These are phyloP conservation scores for Syncephalastrum sp. DNA, from an alignment of 371 early-diverging fungal genomes.

Conservation along the genomic window DNA sequence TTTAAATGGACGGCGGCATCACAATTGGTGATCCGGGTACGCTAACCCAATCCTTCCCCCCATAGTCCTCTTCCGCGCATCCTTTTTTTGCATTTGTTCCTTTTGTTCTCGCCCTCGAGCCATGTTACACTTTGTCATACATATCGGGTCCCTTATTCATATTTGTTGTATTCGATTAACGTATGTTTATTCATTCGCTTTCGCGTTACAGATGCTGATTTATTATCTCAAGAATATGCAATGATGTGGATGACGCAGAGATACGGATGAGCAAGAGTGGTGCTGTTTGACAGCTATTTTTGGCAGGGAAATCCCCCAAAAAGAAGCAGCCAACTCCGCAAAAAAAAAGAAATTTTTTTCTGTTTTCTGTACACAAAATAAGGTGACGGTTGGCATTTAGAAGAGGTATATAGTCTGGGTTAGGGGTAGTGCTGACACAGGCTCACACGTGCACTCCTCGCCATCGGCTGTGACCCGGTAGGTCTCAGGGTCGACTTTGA, in stretches of 20 bases:
- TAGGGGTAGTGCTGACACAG: constrained; percentile 71
- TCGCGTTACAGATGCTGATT: no score
- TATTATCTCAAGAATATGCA: no score
- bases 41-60: not conserved
- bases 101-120: constrained; percentile 3
- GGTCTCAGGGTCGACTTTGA: constrained; percentile 89
- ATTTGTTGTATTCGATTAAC: no score
- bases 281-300: not conserved
- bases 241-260: not conserved
- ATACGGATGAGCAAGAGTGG: constrained; percentile 1
- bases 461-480: constrained; percentile 85
- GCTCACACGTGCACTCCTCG: constrained; percentile 62
- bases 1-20: no score
- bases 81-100: constrained; percentile 5
- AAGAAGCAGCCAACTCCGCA: not conserved
- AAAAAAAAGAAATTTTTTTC: not conserved
- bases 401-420: constrained; percentile 75
- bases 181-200: no score
- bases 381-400: constrained; percentile 32
- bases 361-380: constrained; percentile 1
- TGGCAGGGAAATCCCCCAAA: not conserved
- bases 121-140: not conserved
- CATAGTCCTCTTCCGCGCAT: not conserved
- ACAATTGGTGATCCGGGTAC: no score
- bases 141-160: no score